Evolutionary conservation across 345 rosid genomes (phyloP), one percentile per base, ranked within the genome.

Genomic region (Jatropha curcas): DNA sequence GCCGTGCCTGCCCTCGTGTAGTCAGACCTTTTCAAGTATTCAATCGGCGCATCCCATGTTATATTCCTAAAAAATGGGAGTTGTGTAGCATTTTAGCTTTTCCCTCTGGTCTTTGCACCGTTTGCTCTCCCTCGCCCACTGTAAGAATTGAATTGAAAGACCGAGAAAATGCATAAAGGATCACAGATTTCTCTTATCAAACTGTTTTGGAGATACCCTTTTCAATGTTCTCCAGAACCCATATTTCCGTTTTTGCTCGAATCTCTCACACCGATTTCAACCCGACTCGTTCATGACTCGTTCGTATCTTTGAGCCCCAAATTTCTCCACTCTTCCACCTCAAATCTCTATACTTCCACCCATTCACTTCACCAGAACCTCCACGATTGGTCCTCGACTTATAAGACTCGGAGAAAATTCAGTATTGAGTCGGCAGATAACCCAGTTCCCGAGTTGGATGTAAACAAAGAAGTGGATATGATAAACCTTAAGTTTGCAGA

Each of bases 401-500:
- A 4, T 52, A 66, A 66, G 10, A 71, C 63, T 55, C 71, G 70
- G 46, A 84, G 87, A 28, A 73, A 67, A 13, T 50, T 27, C 83
- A 50, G 87, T 75, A 78, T 81, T 25, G 86, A 65, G 65, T 79
- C 91, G 10, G 70, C 77, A 10, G 72, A 62, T 5, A 81, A 39
- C 24, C 45, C 85, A 24, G 69, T 75, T 13, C 48, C 79, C 5
- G 76, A 37, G 72, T 72, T 74, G 65, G 93, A 95, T 67, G 84
- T 84, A 65, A 86, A 89, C 90, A 85, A 79, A 48, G 90, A 85
- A 4, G 96, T 95, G 41, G 98, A 92, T 81, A 60, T 68, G 83
- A 90, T 95, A 71, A 92, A 95, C 87, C 89, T 88, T 73, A 91
- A 89, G 78, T 95, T 95, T 72, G 99, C 89, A 14, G 98, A 95